Base-by-base conservation (phyloP, 2,329 filamentous ascomycete species). In the Keithomyces neogunnii region DNA sequence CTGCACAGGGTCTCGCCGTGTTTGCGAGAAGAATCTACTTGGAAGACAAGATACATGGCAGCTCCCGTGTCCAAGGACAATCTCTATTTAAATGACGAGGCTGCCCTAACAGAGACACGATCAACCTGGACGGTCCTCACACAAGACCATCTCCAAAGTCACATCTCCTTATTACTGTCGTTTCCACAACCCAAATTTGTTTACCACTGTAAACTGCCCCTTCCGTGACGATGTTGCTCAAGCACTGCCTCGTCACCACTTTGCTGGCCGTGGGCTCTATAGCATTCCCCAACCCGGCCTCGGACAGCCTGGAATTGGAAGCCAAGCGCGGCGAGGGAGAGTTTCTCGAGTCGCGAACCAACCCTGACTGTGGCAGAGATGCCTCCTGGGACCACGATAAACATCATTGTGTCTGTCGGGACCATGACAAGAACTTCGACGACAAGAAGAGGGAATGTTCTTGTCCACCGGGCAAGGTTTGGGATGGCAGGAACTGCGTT, bases 331-430 rank as follows among this genome's bases (percentile, higher is more conserved):
- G 36, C 36, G 36, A 39, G 5, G 36, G 8, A n/a, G 36, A 39
- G 13, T 39, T n/a, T 5, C 13, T 39, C n/a, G 36, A n/a, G 9
- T 5, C 36, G n/a, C 7, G 36, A 11, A 35, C 33, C 33, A 13
- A 51, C 3, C 35, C 30, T 8, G 47, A 53, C 40, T 55, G 53
- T 30, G 53, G 53, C 7, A 51, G 49, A 19, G 48, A 55, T 9
- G 53, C 53, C 29, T 36, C 40, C 35, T 54, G 47, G 44, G 38
- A 46, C n/a, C 45, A 55, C 36, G 51, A 33, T n/a, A 43, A 49
- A 32, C 33, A 49, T 35, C 33, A 35, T 7, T 35, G 33, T 11
- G 33, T 35, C 33, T 35, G 33, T 35, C 33, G 33, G 35, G 45
- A 47, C 32, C 29, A 19, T n/a, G 45, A 35, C 45, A 31, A 47